Evolutionary conservation across 177 flowering plant genomes (phyloP), one percentile per base, ranked within the genome.

Genomic region (Vitis hybrid): DNA sequence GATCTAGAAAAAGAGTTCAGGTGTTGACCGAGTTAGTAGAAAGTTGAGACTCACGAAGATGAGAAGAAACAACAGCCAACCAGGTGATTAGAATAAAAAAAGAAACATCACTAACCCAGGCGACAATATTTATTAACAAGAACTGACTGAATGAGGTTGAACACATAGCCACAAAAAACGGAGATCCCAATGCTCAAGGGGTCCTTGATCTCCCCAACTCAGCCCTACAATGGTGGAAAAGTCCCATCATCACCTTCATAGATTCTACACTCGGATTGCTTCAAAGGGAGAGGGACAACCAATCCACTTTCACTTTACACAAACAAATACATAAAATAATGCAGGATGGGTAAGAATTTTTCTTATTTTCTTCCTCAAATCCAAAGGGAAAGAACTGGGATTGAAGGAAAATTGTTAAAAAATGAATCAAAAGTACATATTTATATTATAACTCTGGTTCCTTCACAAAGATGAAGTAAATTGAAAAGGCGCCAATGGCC

Each of bases 11-110:
- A 65, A 50, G 64, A 51, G 49, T 57, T 72, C 61, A 33, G 56
- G 67, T 56, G 62, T 68, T 68, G 72, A 65, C 68, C 18, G n/a
- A 68, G n/a, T 49, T 29, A 63, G 58, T 74, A 49, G 49, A 64
- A 62, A 66, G 31, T 33, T 50, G 62, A 60, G 65, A 51, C 48
- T 10, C 31, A 51, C 13, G 29, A 11, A 4, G 52, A 53, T 10
- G 5, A 31, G 52, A 51, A 21, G 39, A 67, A 29, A 13, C 15
- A 2, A 62, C 53, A 10, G 55, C 68, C 57, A 64, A 56, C 16
- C 49, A 66, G 21, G 31, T n/a, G 50, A 67, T 21, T 50, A 50
- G 50, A 73, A 19, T n/a, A 0, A n/a, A 60, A 11, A 4, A 4
- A 3, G 8, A 10, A 59, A 26, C 19, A 33, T 22, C 22, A 59